Evolutionary conservation across 164 flowering plant species (phyloP), one percentile per base, ranked within the genome.

Genomic region (Euptelea pleiosperma): DNA sequence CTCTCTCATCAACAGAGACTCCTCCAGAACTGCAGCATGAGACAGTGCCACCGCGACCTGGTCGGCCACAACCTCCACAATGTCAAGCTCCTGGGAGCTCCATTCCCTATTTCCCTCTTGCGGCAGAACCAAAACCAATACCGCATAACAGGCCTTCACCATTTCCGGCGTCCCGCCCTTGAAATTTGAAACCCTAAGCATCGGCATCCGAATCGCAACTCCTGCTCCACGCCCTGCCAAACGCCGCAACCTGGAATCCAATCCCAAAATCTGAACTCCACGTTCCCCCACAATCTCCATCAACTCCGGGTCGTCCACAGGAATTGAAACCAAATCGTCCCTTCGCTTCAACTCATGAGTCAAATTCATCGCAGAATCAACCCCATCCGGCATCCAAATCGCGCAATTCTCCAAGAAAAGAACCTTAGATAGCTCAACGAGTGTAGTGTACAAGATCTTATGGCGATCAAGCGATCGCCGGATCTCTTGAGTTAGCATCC

Each of bases 21-120:
- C 92, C 64, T 81, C 92, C 35, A 86, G 77, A 36, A 83, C 71
- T 15, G 77, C 72, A 12, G 91, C 91, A 66, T 82, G 91, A 1
- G 87, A 85, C n/a, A 85, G 74, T 35, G 91, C 91, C 36, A 82
- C 91, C 16, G 86, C 88, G 3, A 74, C 74, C 61, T 74, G 74
- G 55, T 73, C 77, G 9, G 69, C 71, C 6, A 70, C 74, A 9
- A 44, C 71, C 51, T 66, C 65, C 11, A 73, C 66, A 29, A 73
- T 58, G 55, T 73, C 69, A 14, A 73, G 60, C 45, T 70, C 74
- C 7, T 66, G 63, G 0, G 29, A 21, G 26, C 34, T 21, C 77
- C 71, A 70, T 10, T 3, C 55, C 52, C 74, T 49, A 28, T 14
- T n/a, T 2, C 28, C 41, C 29, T 45, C 60, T 9, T 8, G 36